Conservation (phyloP, 176 grass and related monocot species). For the Triticum urartu region DNA sequence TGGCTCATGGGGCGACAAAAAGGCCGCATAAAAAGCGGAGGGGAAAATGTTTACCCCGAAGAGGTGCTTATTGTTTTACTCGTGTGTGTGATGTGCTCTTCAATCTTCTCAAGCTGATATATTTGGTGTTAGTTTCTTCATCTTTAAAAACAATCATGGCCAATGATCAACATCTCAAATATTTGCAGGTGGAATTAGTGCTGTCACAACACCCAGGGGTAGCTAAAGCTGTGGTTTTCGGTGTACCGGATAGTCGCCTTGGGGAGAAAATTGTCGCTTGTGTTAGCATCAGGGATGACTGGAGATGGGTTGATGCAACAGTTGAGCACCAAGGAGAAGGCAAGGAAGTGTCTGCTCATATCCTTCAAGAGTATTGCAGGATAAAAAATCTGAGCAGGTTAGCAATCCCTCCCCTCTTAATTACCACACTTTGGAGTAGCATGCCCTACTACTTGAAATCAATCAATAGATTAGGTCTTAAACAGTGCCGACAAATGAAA, state of each 20-base stretch:
- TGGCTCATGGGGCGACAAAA: conserved; percentile 83
- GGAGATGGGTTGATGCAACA: conserved; percentile 64
- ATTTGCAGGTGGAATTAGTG: conserved; percentile 62
- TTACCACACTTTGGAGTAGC: not conserved
- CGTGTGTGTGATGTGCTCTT: not conserved
- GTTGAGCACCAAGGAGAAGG: conserved; percentile 3
- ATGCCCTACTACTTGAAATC: not conserved
- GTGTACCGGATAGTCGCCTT: conserved; percentile 64
- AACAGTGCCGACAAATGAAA: not conserved
- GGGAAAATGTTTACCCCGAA: conserved; percentile 93
- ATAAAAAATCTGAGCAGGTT: conserved; percentile 71
- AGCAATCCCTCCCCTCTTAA: not conserved
- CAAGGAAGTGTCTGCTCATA: conserved; percentile 49
- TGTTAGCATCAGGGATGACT: conserved; percentile 56
- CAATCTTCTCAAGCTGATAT: not conserved
- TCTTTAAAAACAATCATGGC: not conserved
- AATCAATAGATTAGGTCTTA: not conserved
- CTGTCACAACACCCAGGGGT: conserved; percentile 65
- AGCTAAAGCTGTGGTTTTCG: conserved; percentile 55
- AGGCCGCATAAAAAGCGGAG: conserved; percentile 76
- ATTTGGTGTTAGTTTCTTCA: not conserved
- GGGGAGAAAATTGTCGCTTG: conserved; percentile 82
- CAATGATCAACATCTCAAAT: not conserved
- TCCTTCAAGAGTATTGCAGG: conserved; percentile 54
- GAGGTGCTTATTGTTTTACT: conserved; percentile 49